These are phyloP conservation scores for Leccinum imitatum DNA, from an alignment of 768 basidiomycete species.

Conservation along the genomic window DNA sequence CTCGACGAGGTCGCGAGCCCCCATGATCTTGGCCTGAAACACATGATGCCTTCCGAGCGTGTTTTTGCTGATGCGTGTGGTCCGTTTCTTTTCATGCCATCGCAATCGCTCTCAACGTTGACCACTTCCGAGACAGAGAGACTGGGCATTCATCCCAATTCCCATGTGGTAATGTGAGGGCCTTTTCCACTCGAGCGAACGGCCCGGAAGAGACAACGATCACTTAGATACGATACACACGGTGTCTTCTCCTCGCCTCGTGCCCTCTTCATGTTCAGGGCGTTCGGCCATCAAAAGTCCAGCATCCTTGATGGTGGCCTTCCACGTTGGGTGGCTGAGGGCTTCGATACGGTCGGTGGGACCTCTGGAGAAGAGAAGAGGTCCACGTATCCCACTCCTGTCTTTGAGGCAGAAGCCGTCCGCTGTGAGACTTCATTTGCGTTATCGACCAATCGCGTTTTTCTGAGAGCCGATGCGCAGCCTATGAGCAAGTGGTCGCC, in stretches of 20 bases:
- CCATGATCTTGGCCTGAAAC: slow-evolving; percentile 79
- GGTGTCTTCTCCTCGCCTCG: slow-evolving; percentile 93
- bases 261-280: slow-evolving; percentile 91
- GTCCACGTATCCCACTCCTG: slow-evolving; percentile 52
- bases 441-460: slow-evolving; percentile 32
- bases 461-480: slow-evolving; percentile 39
- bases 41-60: slow-evolving; percentile 85
- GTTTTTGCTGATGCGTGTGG: slow-evolving; percentile 80
- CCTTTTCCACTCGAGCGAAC: not conserved
- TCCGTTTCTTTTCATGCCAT: slow-evolving; percentile 38
- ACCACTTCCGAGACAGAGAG: slow-evolving; percentile 43
- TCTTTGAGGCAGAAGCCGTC: slow-evolving; percentile 48
- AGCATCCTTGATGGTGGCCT: slow-evolving; percentile 93
- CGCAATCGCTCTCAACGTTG: slow-evolving; percentile 5
- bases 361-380: slow-evolving; percentile 25
- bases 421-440: slow-evolving; percentile 38
- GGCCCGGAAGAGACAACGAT: slow-evolving; percentile 10
- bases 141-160: slow-evolving; percentile 68
- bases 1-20: slow-evolving; percentile 75
- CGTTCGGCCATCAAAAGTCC: slow-evolving; percentile 84
- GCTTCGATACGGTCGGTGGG: slow-evolving; percentile 47
- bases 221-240: slow-evolving; percentile 76
- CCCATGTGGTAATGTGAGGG: slow-evolving; percentile 81
- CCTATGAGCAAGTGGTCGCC: slow-evolving; percentile 75
- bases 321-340: slow-evolving; percentile 74